Evolutionary conservation across 177 flowering plant species (phyloP), one percentile per base, ranked within the genome.

Genomic region (Tripterygium wilfordii): DNA sequence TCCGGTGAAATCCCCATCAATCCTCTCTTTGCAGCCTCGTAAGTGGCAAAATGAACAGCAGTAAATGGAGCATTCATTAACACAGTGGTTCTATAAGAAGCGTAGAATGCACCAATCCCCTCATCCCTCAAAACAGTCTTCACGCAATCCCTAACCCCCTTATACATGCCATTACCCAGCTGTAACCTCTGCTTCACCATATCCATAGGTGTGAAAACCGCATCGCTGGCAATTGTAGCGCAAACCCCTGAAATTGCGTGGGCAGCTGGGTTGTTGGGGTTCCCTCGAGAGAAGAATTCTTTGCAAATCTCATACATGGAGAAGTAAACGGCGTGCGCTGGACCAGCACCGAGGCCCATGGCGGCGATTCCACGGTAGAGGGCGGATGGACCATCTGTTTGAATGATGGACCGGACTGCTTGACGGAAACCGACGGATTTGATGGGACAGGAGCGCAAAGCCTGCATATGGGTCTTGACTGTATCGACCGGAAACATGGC

Each of bases 401-500:
- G 61, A 15, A 90, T 37, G 19, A 88, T 68, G 0, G 95, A 82
- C 18, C 51, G 30, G 25, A 90, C 57, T 23, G 84, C 81, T 1
- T 76, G 71, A 0, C 74, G 59, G 27, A 90, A 58, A 5, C 76
- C 62, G 5, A 58, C 78, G 7, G 79, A 47, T 29, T 67, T 72
- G 17, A 75, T 58, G 0, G 89, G 79, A 65, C 85, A 82, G 12
- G 92, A 58, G 2, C 74, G 67, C 42, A 75, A 64, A 1, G 76
- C 79, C 49, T 88, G 97, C 91, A 85, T 80, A 8, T 67, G 92
- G 54, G 97, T 89, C 65, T 89, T 89, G 49, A 89, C 47, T 12
- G 95, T 89, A 57, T 89, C 97, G 14, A 89, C 73, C 0, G 97
- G 97, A 58, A 83, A 89, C 95, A 89, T 89, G 8, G 97, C 82